Base-by-base conservation (phyloP, 768 basidiomycete genomes). In the Lactarius vividus region DNA sequence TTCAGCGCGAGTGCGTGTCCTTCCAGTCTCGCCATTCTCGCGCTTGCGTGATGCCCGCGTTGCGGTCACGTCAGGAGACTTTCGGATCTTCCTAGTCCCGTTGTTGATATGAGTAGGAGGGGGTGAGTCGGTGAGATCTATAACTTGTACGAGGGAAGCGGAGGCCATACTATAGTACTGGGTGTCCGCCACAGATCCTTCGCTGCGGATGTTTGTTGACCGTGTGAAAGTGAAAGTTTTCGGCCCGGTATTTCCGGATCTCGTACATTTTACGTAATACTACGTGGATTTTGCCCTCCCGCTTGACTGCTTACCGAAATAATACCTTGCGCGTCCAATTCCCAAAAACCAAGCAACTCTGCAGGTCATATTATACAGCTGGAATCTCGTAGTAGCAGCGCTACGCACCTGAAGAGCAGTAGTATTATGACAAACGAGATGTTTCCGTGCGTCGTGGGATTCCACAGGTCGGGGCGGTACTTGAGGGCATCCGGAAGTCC, bases 401-500 rank as follows among this genome's bases (percentile, higher is more conserved):
- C 9, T n/a, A 26, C 76, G 57, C 72, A 89, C 89, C 89, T 82
- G 69, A 81, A 80, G 46, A 78, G 57, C 61, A 88, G 80, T 42
- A 92, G 78, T 29, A 86, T 75, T 35, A 86, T 59, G 28, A 84
- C 82, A 64, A 85, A 77, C 3, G 88, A 85, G 72, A 91, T 86
- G 71, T 92, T 93, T 39, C 90, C 91, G 69, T 92, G 90, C 0
- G 85, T 88, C 80, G 84, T 87, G 31, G 80, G 72, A 74, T 91
- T 92, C 91, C 90, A 93, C 16, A 72, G 71, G 9, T 73, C 73
- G 40, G 83, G 77, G 31, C 79, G 76, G 65, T 80, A 86, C 57
- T 80, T 80, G 67, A 89, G 74, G 31, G 83, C 77, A 39, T 75
- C 69, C 0, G 91, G 91, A 33, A 91, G 81, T 9, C 82, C 82